Evolutionary conservation across 305 asterid genomes (phyloP).

Genomic region (Fraxinus sp.): DNA sequence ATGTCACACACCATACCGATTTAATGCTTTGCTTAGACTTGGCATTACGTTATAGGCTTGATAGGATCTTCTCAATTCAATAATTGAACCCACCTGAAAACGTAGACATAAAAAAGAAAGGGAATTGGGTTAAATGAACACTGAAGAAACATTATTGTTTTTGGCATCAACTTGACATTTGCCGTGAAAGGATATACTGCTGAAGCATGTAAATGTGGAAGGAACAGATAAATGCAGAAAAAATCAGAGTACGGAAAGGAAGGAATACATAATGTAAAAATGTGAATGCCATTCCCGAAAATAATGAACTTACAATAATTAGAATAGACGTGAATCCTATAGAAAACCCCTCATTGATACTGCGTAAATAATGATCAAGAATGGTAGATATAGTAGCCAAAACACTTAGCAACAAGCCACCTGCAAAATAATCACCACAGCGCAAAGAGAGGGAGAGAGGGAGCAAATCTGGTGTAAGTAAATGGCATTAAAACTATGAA

Average conservation of each 20-base stretch:
- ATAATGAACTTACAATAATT: slow-evolving; percentile 67
- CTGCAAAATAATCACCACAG: slow-evolving; percentile 42
- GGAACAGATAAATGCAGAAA: background rate
- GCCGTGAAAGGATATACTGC: background rate
- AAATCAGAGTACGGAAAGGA: background rate
- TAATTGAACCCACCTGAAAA: slow-evolving; percentile 87
- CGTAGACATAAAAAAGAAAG: slow-evolving; percentile 5
- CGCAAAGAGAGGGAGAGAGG: slow-evolving; percentile 3
- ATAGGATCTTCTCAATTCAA: slow-evolving; percentile 90
- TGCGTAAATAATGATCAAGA: slow-evolving; percentile 80
- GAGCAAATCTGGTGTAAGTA: background rate
- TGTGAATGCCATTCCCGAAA: background rate
- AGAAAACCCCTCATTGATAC: slow-evolving; percentile 75
- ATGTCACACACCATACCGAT: slow-evolving; percentile 67
- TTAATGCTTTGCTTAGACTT: slow-evolving; percentile 69
- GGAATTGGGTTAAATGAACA: background rate
- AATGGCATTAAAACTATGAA: background rate
- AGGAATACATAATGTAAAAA: background rate
- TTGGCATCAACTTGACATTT: background rate
- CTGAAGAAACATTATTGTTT: background rate
- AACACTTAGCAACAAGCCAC: slow-evolving; percentile 79
- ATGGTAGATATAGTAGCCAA: slow-evolving; percentile 81
- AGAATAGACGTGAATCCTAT: slow-evolving; percentile 96
- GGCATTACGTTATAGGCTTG: slow-evolving; percentile 98
- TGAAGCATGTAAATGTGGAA: background rate